Evolutionary conservation across 202 grass and related monocot species (phyloP).

Genomic region (Saccharum hybrid): DNA sequence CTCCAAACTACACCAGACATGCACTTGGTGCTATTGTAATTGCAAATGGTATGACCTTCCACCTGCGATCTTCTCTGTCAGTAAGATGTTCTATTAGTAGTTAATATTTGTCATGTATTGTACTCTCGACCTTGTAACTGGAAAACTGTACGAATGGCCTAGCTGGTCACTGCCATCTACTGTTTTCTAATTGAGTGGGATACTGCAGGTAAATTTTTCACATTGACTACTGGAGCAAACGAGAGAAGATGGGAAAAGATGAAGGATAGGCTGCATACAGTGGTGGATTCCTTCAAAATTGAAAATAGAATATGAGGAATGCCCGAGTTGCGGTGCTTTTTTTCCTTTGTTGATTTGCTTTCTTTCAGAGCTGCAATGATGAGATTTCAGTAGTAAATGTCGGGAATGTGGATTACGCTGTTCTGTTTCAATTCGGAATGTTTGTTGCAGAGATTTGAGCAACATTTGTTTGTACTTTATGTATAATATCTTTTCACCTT

Average conservation of each 20-base stretch:
- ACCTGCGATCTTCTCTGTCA: not conserved
- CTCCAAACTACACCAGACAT: slow-evolving; percentile 90
- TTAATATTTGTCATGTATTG: not conserved
- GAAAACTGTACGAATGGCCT: not conserved
- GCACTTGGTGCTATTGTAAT: slow-evolving; percentile 83
- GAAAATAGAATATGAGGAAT: slow-evolving; percentile 58
- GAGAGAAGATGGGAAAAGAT: slow-evolving; percentile 99
- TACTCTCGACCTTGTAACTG: slow-evolving; percentile 13
- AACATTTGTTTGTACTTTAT: slow-evolving; percentile 4
- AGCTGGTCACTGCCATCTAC: not conserved
- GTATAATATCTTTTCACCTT: not conserved
- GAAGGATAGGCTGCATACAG: slow-evolving; percentile 80
- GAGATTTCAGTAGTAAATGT: slow-evolving; percentile 40
- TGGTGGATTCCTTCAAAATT: slow-evolving; percentile 82
- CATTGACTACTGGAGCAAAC: slow-evolving; percentile 85
- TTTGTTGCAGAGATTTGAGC: not conserved
- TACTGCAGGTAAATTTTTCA: slow-evolving; percentile 87
- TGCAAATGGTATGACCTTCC: slow-evolving; percentile 66
- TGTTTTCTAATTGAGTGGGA: slow-evolving; percentile 24
- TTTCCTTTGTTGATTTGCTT: slow-evolving; percentile 43
- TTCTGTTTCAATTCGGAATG: slow-evolving; percentile 26
- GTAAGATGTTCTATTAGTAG: slow-evolving; percentile 13
- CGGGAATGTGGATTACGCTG: slow-evolving; percentile 39
- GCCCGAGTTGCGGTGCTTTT: slow-evolving; percentile 16
- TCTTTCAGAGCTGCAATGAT: slow-evolving; percentile 6